phyloP scores from a whole-genome alignment of 768 basidiomycete genomes.

The Wakefieldia striispora region DNA sequence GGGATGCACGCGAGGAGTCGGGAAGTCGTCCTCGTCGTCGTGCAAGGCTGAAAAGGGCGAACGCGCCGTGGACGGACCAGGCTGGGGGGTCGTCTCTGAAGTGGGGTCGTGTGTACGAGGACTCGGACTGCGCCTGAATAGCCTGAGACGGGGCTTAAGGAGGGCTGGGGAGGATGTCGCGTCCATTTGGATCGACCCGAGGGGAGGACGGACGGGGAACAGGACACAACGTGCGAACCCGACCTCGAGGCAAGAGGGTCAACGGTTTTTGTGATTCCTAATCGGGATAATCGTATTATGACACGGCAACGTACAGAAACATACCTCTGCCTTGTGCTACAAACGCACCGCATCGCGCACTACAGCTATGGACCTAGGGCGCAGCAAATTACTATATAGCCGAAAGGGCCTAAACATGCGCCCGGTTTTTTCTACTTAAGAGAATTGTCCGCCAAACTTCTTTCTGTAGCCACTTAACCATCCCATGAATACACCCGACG shows the following conservation, averaged over 20 bases:
- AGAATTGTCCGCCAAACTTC: neutral
- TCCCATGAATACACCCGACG: constrained; percentile 5
- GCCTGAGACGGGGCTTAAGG: constrained; percentile 21
- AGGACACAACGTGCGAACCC: constrained; percentile 13
- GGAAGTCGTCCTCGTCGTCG: constrained; percentile 30
- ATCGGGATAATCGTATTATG: constrained; percentile 5
- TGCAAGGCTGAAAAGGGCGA: constrained; percentile 8
- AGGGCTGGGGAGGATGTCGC: constrained; percentile 10
- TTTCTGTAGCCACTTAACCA: neutral
- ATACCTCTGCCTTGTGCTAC: neutral
- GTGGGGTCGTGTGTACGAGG: constrained; percentile 9
- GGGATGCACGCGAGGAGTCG: constrained; percentile 29
- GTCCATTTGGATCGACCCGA: constrained; percentile 13
- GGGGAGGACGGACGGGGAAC: neutral
- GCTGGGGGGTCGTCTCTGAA: constrained; percentile 21
- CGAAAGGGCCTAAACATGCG: neutral
- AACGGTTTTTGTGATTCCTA: constrained; percentile 7
- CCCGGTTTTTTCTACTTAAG: constrained; percentile 1
- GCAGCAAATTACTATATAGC: constrained; percentile 7
- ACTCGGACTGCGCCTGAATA: constrained; percentile 19
- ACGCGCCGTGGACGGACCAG: constrained; percentile 18
- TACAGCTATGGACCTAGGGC: neutral
- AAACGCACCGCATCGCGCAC: neutral
- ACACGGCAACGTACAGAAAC: neutral
- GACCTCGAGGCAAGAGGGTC: constrained; percentile 12